Evolutionary conservation across 2,329 filamentous ascomycete species (phyloP).

Genomic region (Neurospora crassa): DNA sequence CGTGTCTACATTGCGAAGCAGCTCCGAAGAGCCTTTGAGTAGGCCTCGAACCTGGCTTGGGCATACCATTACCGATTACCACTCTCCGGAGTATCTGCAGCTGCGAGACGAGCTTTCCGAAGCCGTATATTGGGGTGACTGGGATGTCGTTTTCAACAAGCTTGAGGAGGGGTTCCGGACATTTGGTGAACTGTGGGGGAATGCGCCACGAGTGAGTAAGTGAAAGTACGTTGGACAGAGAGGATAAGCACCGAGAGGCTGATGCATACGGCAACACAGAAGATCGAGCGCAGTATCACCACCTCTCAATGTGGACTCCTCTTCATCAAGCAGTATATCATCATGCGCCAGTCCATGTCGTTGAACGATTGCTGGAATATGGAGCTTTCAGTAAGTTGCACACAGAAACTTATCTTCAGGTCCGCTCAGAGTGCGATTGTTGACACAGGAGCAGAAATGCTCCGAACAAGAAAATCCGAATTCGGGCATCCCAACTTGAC

Average conservation of each 20-base stretch:
- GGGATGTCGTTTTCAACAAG: not conserved
- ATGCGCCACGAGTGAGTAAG: not conserved
- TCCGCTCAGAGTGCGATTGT: not conserved
- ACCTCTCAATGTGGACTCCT: not conserved
- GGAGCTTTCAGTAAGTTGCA: not conserved
- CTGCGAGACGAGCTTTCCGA: not conserved
- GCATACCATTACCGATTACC: not conserved
- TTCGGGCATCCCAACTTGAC: not conserved
- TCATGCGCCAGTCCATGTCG: not conserved
- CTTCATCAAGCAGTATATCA: not conserved
- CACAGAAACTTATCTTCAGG: not conserved
- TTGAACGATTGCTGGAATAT: not conserved
- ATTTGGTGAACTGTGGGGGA: not conserved
- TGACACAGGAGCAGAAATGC: not conserved
- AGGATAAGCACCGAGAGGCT: not conserved
- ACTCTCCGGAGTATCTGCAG: not conserved
- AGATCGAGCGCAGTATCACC: not conserved
- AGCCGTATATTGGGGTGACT: not conserved
- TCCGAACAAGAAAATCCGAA: not conserved
- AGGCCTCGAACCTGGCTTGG: not conserved
- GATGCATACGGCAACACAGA: not conserved
- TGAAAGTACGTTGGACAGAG: not conserved
- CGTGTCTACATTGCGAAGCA: not conserved
- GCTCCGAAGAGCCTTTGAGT: not conserved
- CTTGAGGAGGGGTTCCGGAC: not conserved